phyloP scores from a whole-genome alignment of 2,329 filamentous ascomycete species.

The Penicillium sp. region DNA sequence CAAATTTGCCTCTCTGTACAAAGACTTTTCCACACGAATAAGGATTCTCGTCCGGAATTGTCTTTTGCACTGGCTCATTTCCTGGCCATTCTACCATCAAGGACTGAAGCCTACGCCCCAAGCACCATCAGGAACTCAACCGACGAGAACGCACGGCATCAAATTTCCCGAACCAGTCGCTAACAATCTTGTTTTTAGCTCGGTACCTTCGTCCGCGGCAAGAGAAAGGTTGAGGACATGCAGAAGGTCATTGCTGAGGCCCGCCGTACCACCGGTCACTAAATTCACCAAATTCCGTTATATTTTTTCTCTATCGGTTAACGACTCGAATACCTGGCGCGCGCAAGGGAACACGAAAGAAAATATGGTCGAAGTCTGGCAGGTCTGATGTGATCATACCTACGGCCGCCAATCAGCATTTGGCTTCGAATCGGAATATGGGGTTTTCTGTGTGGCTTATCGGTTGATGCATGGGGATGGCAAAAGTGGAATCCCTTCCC shows the following conservation, averaged over 20 bases:
- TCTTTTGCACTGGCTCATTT: background rate
- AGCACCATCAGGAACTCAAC: background rate
- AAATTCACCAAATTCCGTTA: constrained; percentile 45
- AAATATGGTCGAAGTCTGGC: constrained; percentile 22
- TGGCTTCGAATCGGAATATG: constrained; percentile 32
- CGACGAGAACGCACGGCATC: background rate
- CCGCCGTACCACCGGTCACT: constrained; percentile 72
- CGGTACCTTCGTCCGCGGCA: constrained; percentile 97
- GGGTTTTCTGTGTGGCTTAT: constrained; percentile 28
- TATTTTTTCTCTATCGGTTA: constrained; percentile 34
- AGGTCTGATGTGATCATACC: constrained; percentile 15
- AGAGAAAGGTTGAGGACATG: constrained; percentile 99
- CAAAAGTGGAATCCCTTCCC: constrained; percentile 34
- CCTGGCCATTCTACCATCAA: background rate
- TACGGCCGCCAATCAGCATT: constrained; percentile 22
- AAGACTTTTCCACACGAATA: background rate
- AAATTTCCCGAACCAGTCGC: constrained; percentile 7
- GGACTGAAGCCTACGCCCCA: background rate
- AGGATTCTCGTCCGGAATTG: background rate
- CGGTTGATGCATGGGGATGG: constrained; percentile 33
- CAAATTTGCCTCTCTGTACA: background rate
- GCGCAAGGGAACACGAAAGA: constrained; percentile 31
- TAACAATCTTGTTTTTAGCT: constrained; percentile 60
- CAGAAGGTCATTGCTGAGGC: constrained; percentile 96
- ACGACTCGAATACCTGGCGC: constrained; percentile 33